Evolutionary conservation across 345 rosid genomes (phyloP).

Genomic region (Salix suchowensis): DNA sequence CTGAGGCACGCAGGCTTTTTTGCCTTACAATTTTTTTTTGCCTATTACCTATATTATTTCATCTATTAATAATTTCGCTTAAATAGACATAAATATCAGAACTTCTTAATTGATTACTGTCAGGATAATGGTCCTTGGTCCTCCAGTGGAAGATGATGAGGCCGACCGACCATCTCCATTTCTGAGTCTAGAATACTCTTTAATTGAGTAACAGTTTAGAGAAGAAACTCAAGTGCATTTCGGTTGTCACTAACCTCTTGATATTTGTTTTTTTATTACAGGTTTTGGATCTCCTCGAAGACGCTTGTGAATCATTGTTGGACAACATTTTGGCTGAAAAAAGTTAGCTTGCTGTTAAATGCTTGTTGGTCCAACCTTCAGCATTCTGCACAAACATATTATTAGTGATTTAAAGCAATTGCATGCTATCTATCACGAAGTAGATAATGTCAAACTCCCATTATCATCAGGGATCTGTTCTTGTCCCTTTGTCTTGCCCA

Average conservation of each 20-base stretch:
- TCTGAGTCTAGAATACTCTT: neutral
- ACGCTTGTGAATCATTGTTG: constrained; percentile 83
- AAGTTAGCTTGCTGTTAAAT: constrained; percentile 3
- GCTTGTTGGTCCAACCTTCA: neutral
- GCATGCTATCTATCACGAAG: neutral
- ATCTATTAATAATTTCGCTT: neutral
- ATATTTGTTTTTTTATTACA: constrained; percentile 18
- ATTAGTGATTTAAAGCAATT: neutral
- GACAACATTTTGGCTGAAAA: constrained; percentile 58
- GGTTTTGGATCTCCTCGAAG: constrained; percentile 88
- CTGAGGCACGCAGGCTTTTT: neutral
- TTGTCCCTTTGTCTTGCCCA: neutral
- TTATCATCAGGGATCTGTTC: neutral
- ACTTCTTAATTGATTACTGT: neutral
- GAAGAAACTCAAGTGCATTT: neutral
- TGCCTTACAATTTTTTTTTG: neutral
- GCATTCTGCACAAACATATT: neutral
- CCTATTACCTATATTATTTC: neutral
- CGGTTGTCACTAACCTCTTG: neutral
- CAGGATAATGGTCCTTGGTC: neutral
- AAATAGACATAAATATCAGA: neutral
- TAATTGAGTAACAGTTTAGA: neutral
- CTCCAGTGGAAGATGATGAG: neutral
- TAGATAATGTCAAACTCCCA: neutral
- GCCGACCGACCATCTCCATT: neutral